Evolutionary conservation across 163 green algal genomes (phyloP).

Genomic region (Scenedesmus sp.): DNA sequence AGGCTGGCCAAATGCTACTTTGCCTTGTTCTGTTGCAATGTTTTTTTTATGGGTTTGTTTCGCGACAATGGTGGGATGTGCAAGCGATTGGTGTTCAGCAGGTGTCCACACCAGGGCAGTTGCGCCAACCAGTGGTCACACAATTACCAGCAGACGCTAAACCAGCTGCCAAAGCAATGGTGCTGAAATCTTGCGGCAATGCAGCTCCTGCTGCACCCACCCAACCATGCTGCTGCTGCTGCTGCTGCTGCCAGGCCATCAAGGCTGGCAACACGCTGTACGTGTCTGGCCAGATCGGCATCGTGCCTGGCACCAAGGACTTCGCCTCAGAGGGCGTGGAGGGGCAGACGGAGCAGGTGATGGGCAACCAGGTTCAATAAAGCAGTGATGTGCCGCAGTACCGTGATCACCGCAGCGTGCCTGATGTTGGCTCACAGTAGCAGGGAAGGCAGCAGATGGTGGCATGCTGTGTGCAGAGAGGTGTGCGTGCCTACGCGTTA

Average conservation of each 20-base stretch:
- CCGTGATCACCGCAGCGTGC: too few species aligned
- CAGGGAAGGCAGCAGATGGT: too few species aligned
- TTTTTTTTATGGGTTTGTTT: not conserved
- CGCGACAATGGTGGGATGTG: too few species aligned
- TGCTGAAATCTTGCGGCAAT: slow-evolving; percentile 14
- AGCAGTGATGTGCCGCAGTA: too few species aligned
- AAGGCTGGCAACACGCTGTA: slow-evolving; percentile 89
- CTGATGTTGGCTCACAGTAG: too few species aligned
- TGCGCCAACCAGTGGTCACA: too few species aligned
- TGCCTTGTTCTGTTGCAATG: not conserved
- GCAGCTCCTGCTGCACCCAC: not conserved
- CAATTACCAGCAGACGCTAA: too few species aligned
- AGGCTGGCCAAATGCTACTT: not conserved
- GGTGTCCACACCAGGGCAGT: too few species aligned
- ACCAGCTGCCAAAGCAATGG: too few species aligned
- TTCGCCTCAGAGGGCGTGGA: slow-evolving; percentile 84
- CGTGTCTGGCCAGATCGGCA: slow-evolving; percentile 86
- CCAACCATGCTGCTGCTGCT: not conserved
- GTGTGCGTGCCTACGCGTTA: too few species aligned
- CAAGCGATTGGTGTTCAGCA: too few species aligned
- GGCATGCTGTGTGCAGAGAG: too few species aligned
- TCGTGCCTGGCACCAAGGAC: slow-evolving; percentile 84
- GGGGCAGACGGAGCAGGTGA: slow-evolving; percentile 88
- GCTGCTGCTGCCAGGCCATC: slow-evolving; percentile 92
- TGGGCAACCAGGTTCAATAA: not conserved